phyloP scores from a whole-genome alignment of 345 rosid species.

The Boechera retrofracta region DNA sequence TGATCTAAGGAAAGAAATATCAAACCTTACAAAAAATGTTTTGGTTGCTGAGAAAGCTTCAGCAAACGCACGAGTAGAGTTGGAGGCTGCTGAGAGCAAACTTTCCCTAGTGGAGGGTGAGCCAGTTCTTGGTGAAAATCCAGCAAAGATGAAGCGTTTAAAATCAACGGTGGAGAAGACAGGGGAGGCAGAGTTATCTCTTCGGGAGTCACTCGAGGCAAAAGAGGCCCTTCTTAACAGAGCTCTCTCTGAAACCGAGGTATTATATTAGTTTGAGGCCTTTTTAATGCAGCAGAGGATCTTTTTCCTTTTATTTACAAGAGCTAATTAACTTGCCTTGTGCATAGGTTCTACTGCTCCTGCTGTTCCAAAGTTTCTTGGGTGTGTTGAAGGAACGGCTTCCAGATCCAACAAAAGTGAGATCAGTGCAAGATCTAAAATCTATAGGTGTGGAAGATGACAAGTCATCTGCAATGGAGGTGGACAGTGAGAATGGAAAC shows the following conservation, averaged over 20 bases:
- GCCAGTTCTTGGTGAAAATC: conserved; percentile 92
- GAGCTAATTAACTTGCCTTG: conserved; percentile 21
- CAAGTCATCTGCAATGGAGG: conserved; percentile 71
- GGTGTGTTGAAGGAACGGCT: conserved; percentile 74
- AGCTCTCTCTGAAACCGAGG: conserved; percentile 89
- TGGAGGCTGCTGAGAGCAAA: conserved; percentile 83
- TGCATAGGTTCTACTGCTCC: conserved; percentile 67
- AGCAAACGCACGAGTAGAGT: conserved; percentile 67
- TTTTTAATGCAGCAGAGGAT: background rate
- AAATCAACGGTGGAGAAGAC: conserved; percentile 69
- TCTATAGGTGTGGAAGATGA: conserved; percentile 58
- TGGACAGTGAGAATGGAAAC: conserved; percentile 71
- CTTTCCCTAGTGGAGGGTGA: conserved; percentile 85
- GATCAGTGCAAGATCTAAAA: conserved; percentile 64
- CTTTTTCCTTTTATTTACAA: conserved; percentile 6
- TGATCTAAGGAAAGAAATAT: conserved; percentile 90
- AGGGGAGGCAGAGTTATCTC: conserved; percentile 68
- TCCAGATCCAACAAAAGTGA: conserved; percentile 73
- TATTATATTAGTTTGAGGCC: conserved; percentile 32
- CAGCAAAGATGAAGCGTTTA: conserved; percentile 77
- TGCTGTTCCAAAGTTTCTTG: conserved; percentile 70
- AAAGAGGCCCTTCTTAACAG: conserved; percentile 91
- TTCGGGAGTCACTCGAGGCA: conserved; percentile 72
- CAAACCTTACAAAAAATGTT: conserved; percentile 65
- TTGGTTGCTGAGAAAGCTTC: conserved; percentile 76